phyloP scores from a whole-genome alignment of 1,139 yeast genomes.

The Pichia sp. region DNA sequence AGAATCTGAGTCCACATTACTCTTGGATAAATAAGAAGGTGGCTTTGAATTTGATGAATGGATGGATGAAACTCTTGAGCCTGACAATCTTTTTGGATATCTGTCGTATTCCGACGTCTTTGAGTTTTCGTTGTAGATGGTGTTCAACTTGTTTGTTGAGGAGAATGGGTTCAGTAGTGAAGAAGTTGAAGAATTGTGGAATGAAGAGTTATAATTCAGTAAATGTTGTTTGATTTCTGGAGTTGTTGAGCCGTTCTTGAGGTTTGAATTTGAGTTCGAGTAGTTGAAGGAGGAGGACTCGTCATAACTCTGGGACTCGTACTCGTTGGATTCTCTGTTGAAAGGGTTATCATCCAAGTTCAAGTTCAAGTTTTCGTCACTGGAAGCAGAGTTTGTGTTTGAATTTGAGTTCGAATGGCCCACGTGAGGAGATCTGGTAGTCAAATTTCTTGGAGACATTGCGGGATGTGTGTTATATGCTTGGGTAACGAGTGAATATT shows the following conservation, averaged over 20 bases:
- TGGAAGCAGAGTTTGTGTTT: constrained; percentile 22
- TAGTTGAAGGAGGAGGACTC: constrained; percentile 19
- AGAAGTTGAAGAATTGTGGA: constrained; percentile 27
- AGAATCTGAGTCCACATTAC: constrained; percentile 18
- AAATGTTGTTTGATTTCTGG: constrained; percentile 25
- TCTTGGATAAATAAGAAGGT: constrained; percentile 18
- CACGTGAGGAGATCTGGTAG: constrained; percentile 32
- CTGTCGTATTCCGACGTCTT: constrained; percentile 31
- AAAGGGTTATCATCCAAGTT: constrained; percentile 26
- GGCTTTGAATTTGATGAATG: constrained; percentile 32
- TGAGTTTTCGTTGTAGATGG: constrained; percentile 8
- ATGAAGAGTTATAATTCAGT: constrained; percentile 25
- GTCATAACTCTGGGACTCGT: constrained; percentile 29
- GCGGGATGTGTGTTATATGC: neutral
- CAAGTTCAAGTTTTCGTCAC: constrained; percentile 12
- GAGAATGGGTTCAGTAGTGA: constrained; percentile 30
- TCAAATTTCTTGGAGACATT: constrained; percentile 34
- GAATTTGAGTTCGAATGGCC: constrained; percentile 23
- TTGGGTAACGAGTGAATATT: neutral
- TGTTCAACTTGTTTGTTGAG: constrained; percentile 23
- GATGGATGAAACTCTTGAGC: constrained; percentile 35
- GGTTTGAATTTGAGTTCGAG: constrained; percentile 6
- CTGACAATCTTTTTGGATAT: constrained; percentile 34
- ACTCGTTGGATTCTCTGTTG: constrained; percentile 30
- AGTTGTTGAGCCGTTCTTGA: constrained; percentile 12